These are phyloP conservation scores for Aspergillus baeticus DNA, from an alignment of 495 filamentous ascomycete species.

Conservation along the genomic window DNA sequence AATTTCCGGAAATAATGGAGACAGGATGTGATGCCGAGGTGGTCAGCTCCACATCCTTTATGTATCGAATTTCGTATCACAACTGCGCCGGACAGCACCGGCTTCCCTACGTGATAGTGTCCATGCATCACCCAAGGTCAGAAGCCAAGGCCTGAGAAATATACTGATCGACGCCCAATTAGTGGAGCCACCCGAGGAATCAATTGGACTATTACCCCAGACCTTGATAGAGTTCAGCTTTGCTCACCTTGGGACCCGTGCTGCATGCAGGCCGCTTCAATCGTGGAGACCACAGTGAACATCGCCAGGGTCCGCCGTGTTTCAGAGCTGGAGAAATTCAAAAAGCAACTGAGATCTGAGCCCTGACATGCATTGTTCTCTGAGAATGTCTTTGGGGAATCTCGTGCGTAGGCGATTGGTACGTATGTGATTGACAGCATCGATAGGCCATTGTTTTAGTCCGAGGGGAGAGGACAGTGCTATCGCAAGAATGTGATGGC, in stretches of 20 bases:
- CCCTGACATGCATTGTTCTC: constrained; percentile 5
- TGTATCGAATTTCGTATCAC: constrained; percentile 14
- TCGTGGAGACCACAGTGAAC: constrained; percentile 8
- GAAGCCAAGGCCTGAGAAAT: constrained; percentile 15
- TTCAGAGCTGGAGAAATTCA: not conserved
- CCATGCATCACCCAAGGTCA: constrained; percentile 11
- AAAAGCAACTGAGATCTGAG: constrained; percentile 3
- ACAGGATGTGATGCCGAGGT: not conserved
- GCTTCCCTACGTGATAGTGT: constrained; percentile 5
- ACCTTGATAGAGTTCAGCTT: constrained; percentile 20
- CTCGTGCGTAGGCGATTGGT: not conserved
- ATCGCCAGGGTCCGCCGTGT: not conserved
- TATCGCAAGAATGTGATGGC: constrained; percentile 6
- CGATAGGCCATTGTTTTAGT: not conserved
- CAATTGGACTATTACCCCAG: constrained; percentile 14
- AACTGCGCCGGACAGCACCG: not conserved
- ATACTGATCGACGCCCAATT: constrained; percentile 13
- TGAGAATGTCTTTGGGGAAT: not conserved
- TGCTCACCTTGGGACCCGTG: constrained; percentile 10
- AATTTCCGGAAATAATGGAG: not conserved
- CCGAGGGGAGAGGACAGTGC: not conserved
- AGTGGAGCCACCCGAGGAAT: constrained; percentile 2
- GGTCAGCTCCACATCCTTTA: constrained; percentile 17
- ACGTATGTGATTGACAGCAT: constrained; percentile 5
- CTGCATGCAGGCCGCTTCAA: constrained; percentile 12